phyloP scores from a whole-genome alignment of 345 rosid species.

The Dovyalis caffra region DNA sequence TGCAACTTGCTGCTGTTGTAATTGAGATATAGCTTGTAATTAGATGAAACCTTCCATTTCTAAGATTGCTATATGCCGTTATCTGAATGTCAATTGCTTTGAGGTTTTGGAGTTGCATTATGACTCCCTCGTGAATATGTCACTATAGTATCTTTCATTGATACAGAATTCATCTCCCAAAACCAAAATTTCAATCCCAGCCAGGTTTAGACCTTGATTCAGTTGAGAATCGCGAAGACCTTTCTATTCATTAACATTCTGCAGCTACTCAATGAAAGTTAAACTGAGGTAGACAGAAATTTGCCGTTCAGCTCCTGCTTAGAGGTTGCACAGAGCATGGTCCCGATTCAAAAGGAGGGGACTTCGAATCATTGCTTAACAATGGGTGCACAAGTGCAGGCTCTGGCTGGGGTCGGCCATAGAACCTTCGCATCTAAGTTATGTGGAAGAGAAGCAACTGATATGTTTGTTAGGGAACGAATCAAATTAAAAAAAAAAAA shows the following conservation, averaged over 20 bases:
- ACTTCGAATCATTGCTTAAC: background rate
- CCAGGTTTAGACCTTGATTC: background rate
- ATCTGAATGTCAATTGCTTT: constrained; percentile 26
- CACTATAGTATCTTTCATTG: background rate
- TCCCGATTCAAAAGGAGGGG: background rate
- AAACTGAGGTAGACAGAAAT: background rate
- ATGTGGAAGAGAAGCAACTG: background rate
- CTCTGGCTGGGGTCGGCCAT: background rate
- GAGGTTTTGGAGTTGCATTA: constrained; percentile 21
- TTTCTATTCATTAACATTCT: background rate
- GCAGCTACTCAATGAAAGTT: background rate
- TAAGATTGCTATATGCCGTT: constrained; percentile 31
- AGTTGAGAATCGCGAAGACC: background rate
- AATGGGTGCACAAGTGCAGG: background rate
- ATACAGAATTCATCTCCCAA: background rate
- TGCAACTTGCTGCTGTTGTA: constrained; percentile 31
- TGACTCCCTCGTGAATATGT: background rate
- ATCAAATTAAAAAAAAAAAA: too few relatives aligned
- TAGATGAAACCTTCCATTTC: constrained; percentile 32
- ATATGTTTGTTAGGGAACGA: too few relatives aligned
- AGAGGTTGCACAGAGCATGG: background rate
- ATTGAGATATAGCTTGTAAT: constrained; percentile 39
- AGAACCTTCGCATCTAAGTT: background rate
- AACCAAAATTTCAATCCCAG: background rate
- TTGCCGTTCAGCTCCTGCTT: background rate